Evolutionary conservation across 345 rosid genomes (phyloP), one percentile per base, ranked within the genome.

Genomic region (Anacardium occidentale): DNA sequence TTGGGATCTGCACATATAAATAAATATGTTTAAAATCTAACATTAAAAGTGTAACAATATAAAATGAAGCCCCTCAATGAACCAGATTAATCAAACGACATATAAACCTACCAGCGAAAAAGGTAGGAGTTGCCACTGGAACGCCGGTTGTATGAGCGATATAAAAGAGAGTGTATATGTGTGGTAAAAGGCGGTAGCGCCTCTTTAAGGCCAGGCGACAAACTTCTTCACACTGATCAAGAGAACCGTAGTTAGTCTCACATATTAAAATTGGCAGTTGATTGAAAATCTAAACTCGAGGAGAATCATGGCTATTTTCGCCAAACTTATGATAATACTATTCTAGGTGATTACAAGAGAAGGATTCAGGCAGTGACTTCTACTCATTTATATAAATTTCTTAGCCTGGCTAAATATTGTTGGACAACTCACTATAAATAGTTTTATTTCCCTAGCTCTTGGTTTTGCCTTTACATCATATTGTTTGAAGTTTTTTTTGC

Each of bases 131-230:
- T 72, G 94, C 96, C 76, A 94, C 94, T 1, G 84, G 93, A 77
- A 85, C 81, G 64, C 98, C 96, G 44, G 74, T 79, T 29, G 82
- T 90, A 80, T 94, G 97, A n/a, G 98, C 90, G 78, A 79, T 34
- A 85, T 91, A 91, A 75, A 91, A 90, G 34, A 94, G 82, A 54
- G 98, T 94, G 77, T 94, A 91, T 69, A 91, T 81, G 81, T 88
- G 93, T 50, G 94, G 96, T 74, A 94, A 70, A 62, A 94, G 83
- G 73, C 88, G 87, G 80, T 94, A 94, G 56, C 97, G 96, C 84
- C 97, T 88, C 87, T 77, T 90, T 82, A 94, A 74, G 69, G 98
- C 97, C 7, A 90, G 82, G 70, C 97, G 91, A 17, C 97, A 91
- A 59, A 94, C 96, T 80, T 91, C 96, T 79, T 94, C 98, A 70